Base-by-base conservation (phyloP, 805 yeast genomes). In the Candida arabinofermentans region DNA sequence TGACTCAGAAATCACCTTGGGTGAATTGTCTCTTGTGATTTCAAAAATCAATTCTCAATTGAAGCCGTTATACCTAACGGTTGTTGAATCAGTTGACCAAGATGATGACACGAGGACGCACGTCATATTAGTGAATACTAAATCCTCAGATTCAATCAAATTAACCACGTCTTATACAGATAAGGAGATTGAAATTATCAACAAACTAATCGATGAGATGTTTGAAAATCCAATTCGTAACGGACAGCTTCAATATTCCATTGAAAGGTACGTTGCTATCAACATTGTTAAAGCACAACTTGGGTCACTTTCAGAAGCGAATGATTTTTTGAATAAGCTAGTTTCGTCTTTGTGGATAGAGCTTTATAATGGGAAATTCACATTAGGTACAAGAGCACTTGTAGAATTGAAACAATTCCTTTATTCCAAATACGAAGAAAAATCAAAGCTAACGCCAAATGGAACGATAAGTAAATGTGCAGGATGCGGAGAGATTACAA, bases 291-390 rank as follows among this genome's bases (percentile, higher is more conserved):
- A 39, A 22, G 34, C 34, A n/a, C 39, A 38, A 18, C 37, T 45
- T 10, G 27, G 43, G 52, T 61, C 35, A 39, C 58, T 24, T 47
- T 49, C 30, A 44, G 62, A 76, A 26, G 63, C 75, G 0, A 62
- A 65, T n/a, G 43, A 38, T 1, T 65, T 77, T 22, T 48, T 78
- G 8, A 60, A 51, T 8, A 48, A 58, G 16, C 53, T 79, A 7
- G 69, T 72, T 13, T 67, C 69, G 37, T 73, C 69, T 39, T 81
- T 78, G n/a, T 79, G 83, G 83, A 57, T 79, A 8, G 69, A 65
- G 51, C 66, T 52, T 36, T 47, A 34, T 51, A 53, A 41, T 47
- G 66, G 59, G 47, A 62, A 44, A 33, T 75, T 50, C 49, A 64
- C 54, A 38, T 61, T 58, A 16, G 70, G 78, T 3, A 49, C 69